These are phyloP conservation scores for Leccinum aurantiacum DNA, from an alignment of 768 basidiomycete species.

Conservation along the genomic window DNA sequence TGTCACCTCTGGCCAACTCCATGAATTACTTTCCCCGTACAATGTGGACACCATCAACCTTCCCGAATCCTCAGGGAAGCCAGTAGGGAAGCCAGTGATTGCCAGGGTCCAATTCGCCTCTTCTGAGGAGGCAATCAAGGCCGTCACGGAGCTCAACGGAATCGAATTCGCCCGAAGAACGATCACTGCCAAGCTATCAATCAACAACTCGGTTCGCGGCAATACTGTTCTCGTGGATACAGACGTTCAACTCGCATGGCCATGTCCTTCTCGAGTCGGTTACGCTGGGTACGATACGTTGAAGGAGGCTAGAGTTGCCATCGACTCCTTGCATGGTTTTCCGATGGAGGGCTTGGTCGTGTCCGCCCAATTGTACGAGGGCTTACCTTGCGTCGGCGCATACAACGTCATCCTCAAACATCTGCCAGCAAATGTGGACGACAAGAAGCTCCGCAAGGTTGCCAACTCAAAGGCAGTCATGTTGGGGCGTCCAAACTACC, in stretches of 20 bases:
- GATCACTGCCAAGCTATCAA: conserved; percentile 47
- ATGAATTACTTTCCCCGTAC: conserved; percentile 41
- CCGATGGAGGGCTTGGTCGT: conserved; percentile 43
- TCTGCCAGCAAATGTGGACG: conserved; percentile 46
- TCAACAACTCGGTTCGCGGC: conserved; percentile 38
- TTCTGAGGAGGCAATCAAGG: conserved; percentile 51
- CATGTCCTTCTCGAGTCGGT: conserved; percentile 52
- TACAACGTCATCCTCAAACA: conserved; percentile 62
- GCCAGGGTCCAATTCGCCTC: conserved; percentile 50
- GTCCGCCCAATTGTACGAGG: conserved; percentile 50
- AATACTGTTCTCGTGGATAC: conserved; percentile 49
- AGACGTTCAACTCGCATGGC: conserved; percentile 58
- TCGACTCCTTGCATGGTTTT: conserved; percentile 40
- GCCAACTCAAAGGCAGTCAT: conserved; percentile 50
- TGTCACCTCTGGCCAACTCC: conserved; percentile 37
- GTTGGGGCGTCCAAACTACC: conserved; percentile 50
- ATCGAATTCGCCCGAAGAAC: conserved; percentile 35
- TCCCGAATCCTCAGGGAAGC: conserved; percentile 25
- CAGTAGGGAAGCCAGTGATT: conserved; percentile 26
- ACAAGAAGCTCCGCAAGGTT: conserved; percentile 46
- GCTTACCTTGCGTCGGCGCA: conserved; percentile 55
- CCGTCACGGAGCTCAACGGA: conserved; percentile 52
- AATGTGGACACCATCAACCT: conserved; percentile 41
- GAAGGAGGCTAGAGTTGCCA: conserved; percentile 50
- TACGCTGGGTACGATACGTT: conserved; percentile 62